Percentiles rank a stretch among this genome's conserved stretches.
These are phyloP conservation scores for Flammula alnicola DNA, from an alignment of 1,284 basidiomycete genomes.

Conservation along the genomic window DNA sequence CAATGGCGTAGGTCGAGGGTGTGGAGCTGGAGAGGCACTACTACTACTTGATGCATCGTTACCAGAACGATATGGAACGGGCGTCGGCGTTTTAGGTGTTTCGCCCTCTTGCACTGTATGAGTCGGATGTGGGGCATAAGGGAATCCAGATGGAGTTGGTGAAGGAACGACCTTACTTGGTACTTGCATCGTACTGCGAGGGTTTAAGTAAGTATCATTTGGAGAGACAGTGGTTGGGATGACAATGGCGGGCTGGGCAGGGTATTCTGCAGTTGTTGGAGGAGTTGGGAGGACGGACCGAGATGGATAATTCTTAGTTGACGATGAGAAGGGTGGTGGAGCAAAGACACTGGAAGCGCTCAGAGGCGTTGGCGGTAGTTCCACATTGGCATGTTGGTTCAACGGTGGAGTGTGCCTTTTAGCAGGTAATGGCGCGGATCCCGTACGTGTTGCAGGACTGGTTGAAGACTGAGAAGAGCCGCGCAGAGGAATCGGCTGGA, in stretches of 20 bases:
- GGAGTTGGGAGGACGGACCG: too few species aligned
- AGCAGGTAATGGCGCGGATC: slow-evolving; percentile 10
- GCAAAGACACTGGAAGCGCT: too few species aligned
- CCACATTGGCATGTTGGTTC: not conserved
- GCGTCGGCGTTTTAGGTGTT: not conserved
- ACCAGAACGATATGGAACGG: not conserved
- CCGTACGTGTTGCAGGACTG: not conserved
- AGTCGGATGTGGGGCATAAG: not conserved
- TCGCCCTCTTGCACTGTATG: not conserved
- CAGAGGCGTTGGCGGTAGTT: too few species aligned
- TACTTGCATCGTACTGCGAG: not conserved
- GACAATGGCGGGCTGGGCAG: too few species aligned
- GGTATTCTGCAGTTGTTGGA: not conserved
- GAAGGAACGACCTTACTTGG: not conserved
- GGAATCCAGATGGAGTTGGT: not conserved
- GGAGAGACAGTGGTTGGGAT: slow-evolving; percentile 1
- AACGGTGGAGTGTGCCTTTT: too few species aligned
- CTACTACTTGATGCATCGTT: not conserved
- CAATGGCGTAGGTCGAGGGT: not conserved
- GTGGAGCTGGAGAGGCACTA: not conserved
- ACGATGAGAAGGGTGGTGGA: too few species aligned
- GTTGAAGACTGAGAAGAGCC: not conserved
- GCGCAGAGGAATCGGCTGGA: not conserved
- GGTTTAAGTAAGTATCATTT: not conserved
- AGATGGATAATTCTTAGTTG: too few species aligned